phyloP scores from a whole-genome alignment of 768 basidiomycete genomes.

The Grammothele lineata region DNA sequence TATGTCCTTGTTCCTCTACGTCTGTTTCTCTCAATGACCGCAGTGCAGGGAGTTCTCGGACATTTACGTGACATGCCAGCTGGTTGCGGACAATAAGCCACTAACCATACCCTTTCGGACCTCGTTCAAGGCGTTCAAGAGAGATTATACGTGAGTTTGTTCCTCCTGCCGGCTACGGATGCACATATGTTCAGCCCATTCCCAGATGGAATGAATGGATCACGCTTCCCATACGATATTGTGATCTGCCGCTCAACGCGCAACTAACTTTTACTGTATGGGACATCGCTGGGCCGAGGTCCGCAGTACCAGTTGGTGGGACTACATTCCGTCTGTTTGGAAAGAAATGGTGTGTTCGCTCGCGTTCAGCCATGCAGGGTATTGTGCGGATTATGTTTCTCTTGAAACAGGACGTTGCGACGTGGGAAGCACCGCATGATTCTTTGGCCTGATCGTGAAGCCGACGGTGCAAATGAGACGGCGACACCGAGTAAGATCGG shows the following conservation, averaged over 20 bases:
- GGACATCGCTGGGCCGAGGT: slow-evolving; percentile 85
- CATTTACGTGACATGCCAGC: slow-evolving; percentile 89
- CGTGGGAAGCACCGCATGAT: slow-evolving; percentile 88
- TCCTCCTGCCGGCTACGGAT: background rate
- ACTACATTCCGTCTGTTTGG: slow-evolving; percentile 89
- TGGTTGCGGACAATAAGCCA: slow-evolving; percentile 90
- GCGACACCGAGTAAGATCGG: slow-evolving; percentile 86
- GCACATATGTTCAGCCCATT: background rate
- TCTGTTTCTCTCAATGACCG: slow-evolving; percentile 16
- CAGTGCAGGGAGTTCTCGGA: slow-evolving; percentile 74
- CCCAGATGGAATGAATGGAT: slow-evolving; percentile 95
- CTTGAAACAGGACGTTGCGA: slow-evolving; percentile 66
- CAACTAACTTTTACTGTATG: slow-evolving; percentile 94
- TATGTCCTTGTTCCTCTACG: slow-evolving; percentile 1
- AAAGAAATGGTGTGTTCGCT: slow-evolving; percentile 72
- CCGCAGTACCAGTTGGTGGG: slow-evolving; percentile 82
- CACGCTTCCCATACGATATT: slow-evolving; percentile 86
- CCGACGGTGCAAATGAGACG: slow-evolving; percentile 78
- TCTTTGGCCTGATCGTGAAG: slow-evolving; percentile 80
- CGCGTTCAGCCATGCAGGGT: no score
- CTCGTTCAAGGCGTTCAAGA: slow-evolving; percentile 89
- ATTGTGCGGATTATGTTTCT: background rate
- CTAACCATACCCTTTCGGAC: slow-evolving; percentile 90
- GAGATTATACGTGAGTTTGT: slow-evolving; percentile 59
- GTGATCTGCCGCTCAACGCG: slow-evolving; percentile 84